A percentile compares a stretch with the other conserved stretches of the same genome.
Evolutionary conservation across 129 eudicot species (phyloP).

Genomic region (Centrapalus pauciflorus): DNA sequence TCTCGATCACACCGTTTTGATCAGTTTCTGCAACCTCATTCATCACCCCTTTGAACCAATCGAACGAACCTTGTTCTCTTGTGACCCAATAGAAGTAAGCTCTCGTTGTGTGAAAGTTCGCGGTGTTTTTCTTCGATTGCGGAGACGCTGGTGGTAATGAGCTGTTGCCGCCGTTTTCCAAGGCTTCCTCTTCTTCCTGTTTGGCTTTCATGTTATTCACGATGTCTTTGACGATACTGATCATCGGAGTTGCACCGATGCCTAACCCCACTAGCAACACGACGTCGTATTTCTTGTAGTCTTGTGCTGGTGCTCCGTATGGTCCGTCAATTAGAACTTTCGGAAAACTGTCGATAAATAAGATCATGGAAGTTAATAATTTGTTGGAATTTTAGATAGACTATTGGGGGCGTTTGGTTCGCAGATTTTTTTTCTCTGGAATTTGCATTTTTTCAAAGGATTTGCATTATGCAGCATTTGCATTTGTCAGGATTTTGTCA

Average conservation of each 20-base stretch:
- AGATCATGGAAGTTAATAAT: slow-evolving; percentile 7
- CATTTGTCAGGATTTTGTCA: no score
- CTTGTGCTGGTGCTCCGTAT: slow-evolving; percentile 77
- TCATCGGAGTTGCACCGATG: slow-evolving; percentile 67
- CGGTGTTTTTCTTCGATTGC: slow-evolving; percentile 6
- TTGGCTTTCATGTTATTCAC: slow-evolving; percentile 49
- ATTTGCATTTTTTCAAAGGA: no score
- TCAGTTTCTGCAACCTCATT: slow-evolving; percentile 59
- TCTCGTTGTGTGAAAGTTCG: slow-evolving; percentile 25
- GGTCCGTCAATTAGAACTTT: slow-evolving; percentile 58
- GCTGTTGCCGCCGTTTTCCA: slow-evolving; percentile 14
- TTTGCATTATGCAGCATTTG: no score
- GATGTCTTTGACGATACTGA: slow-evolving; percentile 61
- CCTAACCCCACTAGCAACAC: slow-evolving; percentile 67
- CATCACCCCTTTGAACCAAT: slow-evolving; percentile 76
- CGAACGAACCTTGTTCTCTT: slow-evolving; percentile 62
- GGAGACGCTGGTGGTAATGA: slow-evolving; percentile 13
- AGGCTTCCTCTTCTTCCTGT: slow-evolving; percentile 23
- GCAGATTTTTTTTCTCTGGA: no score
- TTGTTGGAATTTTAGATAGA: not conserved
- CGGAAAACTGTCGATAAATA: slow-evolving; percentile 38
- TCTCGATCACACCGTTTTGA: slow-evolving; percentile 45
- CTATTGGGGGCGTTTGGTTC: no score
- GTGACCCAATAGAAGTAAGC: slow-evolving; percentile 79
- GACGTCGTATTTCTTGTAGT: slow-evolving; percentile 58